Conservation (phyloP, 2,329 filamentous ascomycete species). For the Pestalotiopsis sp. region DNA sequence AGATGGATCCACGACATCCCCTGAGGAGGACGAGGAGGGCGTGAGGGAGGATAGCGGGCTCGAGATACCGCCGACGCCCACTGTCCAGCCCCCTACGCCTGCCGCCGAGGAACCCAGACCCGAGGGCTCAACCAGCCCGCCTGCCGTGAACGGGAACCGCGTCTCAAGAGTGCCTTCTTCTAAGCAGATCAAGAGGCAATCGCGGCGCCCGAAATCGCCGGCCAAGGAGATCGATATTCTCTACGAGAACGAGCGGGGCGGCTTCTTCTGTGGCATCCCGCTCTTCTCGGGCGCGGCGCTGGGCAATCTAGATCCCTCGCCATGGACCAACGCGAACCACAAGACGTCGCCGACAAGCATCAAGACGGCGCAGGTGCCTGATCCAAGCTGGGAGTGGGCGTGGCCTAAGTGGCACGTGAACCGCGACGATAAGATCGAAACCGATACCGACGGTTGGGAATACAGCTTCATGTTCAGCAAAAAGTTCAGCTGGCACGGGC, state of each 20-base stretch:
- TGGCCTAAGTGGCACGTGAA: conserved; percentile 68
- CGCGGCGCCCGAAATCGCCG: conserved; percentile 27
- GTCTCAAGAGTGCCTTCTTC: conserved; percentile 3
- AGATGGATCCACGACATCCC: neutral
- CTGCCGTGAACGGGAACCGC: conserved; percentile 12
- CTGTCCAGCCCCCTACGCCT: conserved; percentile 4
- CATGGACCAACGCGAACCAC: conserved; percentile 78
- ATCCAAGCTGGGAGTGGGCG: conserved; percentile 93
- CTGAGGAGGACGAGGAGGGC: neutral
- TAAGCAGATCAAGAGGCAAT: conserved; percentile 2
- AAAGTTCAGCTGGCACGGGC: conserved; percentile 82
- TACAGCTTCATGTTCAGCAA: conserved; percentile 87
- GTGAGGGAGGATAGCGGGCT: neutral
- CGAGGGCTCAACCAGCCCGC: neutral
- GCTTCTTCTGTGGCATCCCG: conserved; percentile 84
- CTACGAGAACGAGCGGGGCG: conserved; percentile 93
- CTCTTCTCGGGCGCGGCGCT: conserved; percentile 88
- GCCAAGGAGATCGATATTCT: conserved; percentile 77
- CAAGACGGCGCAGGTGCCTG: conserved; percentile 86
- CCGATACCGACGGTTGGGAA: conserved; percentile 91
- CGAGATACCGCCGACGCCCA: neutral
- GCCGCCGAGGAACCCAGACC: conserved; percentile 3
- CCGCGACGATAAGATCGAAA: conserved; percentile 70
- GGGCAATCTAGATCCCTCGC: conserved; percentile 79
- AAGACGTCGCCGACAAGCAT: conserved; percentile 68